phyloP scores from a whole-genome alignment of 106 monocot species.

The Dioscorea alata region DNA sequence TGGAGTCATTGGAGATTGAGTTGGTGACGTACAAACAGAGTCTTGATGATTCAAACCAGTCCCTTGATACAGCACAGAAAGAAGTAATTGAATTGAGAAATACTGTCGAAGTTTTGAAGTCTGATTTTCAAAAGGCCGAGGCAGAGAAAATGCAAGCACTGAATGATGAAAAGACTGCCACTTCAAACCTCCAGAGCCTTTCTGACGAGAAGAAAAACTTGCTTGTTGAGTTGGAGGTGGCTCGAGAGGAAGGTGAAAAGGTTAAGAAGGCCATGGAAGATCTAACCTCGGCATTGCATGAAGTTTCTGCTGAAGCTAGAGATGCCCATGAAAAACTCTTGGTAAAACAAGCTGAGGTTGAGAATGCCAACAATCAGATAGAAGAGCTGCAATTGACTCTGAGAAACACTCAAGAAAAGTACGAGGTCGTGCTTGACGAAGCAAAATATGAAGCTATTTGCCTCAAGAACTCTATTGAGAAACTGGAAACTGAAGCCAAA shows the following conservation, averaged over 20 bases:
- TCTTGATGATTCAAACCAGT: conserved; percentile 17
- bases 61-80: conserved; percentile 19
- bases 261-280: conserved; percentile 70
- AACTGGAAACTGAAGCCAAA: conserved; percentile 30
- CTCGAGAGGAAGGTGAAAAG: conserved; percentile 45
- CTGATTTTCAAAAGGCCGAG: conserved; percentile 21
- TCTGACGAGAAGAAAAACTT: conserved; percentile 40
- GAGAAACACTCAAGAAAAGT: conserved; percentile 50
- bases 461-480: conserved; percentile 30
- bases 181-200: conserved; percentile 20
- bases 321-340: conserved; percentile 44
- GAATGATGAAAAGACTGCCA: conserved; percentile 22
- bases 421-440: conserved; percentile 53
- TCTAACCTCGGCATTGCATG: conserved; percentile 58
- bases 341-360: conserved; percentile 42
- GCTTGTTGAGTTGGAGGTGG: conserved; percentile 27
- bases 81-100: conserved; percentile 13
- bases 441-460: conserved; percentile 47
- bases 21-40: conserved; percentile 23
- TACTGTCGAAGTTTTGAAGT: conserved; percentile 21
- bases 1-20: conserved; percentile 27
- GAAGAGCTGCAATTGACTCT: conserved; percentile 38
- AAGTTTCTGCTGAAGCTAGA: conserved; percentile 51
- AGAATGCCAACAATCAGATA: conserved; percentile 35
- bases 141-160: conserved; percentile 26